Base-by-base conservation (phyloP, 306 rosid species). In the Hylodesmum podocarpum region DNA sequence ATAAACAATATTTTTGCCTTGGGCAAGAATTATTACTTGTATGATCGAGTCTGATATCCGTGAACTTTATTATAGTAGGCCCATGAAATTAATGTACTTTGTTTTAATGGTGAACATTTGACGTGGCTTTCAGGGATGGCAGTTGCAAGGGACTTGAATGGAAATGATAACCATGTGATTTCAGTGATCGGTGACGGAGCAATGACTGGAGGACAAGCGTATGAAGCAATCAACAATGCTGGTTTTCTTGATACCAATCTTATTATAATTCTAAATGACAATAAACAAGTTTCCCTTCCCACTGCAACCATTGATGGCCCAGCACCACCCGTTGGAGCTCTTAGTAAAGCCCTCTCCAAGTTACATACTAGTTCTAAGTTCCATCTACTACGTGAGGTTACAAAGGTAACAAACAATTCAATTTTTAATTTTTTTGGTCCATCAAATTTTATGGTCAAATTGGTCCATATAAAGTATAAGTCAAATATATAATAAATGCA, bases 161-260 rank as follows among this genome's bases (percentile, higher is more conserved):
- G 92, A n/a, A 83, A 71, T 27, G 69, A 81, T 11, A 90, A 88
- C 74, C 92, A 88, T 37, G 88, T 88, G 62, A 46, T 90, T 37
- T 77, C 92, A 0, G 92, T 90, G 53, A 88, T 88, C 12, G 96
- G 96, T 50, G 96, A 90, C 31, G 92, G 92, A 8, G 92, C 91
- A 15, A 88, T 90, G 96, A 90, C 92, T 0, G 96, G 86, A 0
- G 96, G 96, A 29, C 89, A 88, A 73, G 96, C 91, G 7, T 90
- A 86, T 19, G 92, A 90, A 80, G 92, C 92, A n/a, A 77, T 90
- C 80, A 90, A 90, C 84, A 90, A 90, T 6, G 92, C 96, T 8
- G 96, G 96, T 3, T 90, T 80, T 46, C 88, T 90, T 11, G 86
- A 78, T 55, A 63, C 88, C n/a, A 86, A 90, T 57, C 82, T 90